A percentile compares a stretch with the other conserved stretches of the same genome.
Conservation (phyloP, 129 eudicot species). For the Arctium lappa region DNA sequence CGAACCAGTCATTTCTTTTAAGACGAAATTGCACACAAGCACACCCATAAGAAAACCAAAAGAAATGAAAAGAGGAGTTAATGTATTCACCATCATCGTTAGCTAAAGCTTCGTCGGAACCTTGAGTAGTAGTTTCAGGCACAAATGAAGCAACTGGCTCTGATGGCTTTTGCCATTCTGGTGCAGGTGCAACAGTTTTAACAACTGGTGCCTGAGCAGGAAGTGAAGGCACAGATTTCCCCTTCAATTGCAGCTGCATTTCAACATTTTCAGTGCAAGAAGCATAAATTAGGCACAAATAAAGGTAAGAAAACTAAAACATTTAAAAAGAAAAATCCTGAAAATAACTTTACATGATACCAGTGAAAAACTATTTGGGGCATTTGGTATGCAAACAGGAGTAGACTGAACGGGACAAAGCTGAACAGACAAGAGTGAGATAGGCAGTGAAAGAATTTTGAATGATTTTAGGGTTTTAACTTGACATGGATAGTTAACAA, state of each 20-base stretch:
- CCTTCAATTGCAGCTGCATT: conserved; percentile 60
- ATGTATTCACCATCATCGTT: conserved; percentile 49
- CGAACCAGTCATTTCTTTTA: no score
- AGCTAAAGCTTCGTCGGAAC: conserved; percentile 40
- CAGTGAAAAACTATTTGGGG: neutral
- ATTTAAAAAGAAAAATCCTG: neutral
- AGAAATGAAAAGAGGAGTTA: neutral
- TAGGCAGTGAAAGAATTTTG: neutral
- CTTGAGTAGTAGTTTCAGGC: conserved; percentile 33
- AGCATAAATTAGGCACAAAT: neutral
- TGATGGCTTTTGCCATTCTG: conserved; percentile 47
- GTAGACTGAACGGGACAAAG: neutral
- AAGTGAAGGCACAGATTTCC: conserved; percentile 48
- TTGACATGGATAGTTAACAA: neutral
- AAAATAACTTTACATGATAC: neutral
- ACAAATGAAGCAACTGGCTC: conserved; percentile 53
- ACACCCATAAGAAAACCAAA: neutral
- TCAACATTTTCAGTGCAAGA: conserved; percentile 7
- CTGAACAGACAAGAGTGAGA: neutral
- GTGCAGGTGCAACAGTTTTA: conserved; percentile 44
- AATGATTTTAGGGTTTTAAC: neutral
- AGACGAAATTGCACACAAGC: neutral
- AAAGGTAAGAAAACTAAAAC: neutral
- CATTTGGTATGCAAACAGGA: neutral
- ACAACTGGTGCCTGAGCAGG: conserved; percentile 37